phyloP scores from a whole-genome alignment of 257 asterid species.

The Cruciata laevipes region DNA sequence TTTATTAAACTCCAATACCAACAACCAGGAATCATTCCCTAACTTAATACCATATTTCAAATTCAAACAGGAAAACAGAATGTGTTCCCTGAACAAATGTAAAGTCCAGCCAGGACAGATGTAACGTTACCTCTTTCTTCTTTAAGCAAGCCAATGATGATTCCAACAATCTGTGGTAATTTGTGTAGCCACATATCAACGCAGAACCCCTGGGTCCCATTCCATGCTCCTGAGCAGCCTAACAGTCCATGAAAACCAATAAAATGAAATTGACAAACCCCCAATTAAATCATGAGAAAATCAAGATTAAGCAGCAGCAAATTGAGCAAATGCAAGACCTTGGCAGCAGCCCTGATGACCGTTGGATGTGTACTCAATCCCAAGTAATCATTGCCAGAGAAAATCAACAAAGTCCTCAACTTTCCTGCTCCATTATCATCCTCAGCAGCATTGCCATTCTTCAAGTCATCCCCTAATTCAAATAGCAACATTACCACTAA shows the following conservation, averaged over 20 bases:
- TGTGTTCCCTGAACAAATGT: background rate
- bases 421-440: constrained; percentile 30
- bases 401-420: constrained; percentile 58
- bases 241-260: constrained; percentile 13
- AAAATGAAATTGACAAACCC: background rate
- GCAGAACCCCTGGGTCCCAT: constrained; percentile 99
- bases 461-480: constrained; percentile 52
- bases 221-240: constrained; percentile 89
- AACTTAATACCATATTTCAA: background rate
- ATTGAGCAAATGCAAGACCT: constrained; percentile 37
- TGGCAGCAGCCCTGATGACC: constrained; percentile 61
- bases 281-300: background rate
- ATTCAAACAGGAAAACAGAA: background rate
- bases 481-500: background rate
- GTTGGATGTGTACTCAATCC: constrained; percentile 88
- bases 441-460: constrained; percentile 21
- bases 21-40: background rate
- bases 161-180: constrained; percentile 77
- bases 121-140: constrained; percentile 61
- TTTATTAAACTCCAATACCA: background rate
- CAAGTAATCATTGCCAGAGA: constrained; percentile 96
- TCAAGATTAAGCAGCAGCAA: background rate
- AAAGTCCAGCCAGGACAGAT: background rate
- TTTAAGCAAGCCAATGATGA: constrained; percentile 72
- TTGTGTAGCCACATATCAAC: constrained; percentile 87